Percentiles rank a stretch among this genome's conserved stretches.
phyloP scores from a whole-genome alignment of 345 rosid genomes.

The Gossypium mustelinum region DNA sequence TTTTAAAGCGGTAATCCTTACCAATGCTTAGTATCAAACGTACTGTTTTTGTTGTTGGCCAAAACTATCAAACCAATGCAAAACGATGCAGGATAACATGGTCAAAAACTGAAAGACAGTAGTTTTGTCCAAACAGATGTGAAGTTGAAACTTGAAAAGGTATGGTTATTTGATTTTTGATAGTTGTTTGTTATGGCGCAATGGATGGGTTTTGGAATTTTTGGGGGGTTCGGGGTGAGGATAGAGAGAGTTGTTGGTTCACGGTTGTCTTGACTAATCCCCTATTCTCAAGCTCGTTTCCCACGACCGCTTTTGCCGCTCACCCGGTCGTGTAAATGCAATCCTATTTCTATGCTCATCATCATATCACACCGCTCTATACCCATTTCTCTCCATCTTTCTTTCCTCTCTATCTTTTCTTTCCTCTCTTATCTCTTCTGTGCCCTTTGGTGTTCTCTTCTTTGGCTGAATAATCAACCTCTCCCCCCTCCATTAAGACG shows the following conservation, averaged over 20 bases:
- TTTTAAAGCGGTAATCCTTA: no score
- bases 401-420: background rate
- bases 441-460: constrained; percentile 20
- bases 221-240: background rate
- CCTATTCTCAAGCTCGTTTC: constrained; percentile 47
- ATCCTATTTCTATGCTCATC: constrained; percentile 35
- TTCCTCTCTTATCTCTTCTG: constrained; percentile 1
- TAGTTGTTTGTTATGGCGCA: background rate
- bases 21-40: no score
- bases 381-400: constrained; percentile 15
- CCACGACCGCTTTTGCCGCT: constrained; percentile 48
- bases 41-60: no score
- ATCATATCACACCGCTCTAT: constrained; percentile 21
- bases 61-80: background rate
- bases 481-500: constrained; percentile 22
- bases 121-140: background rate
- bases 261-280: constrained; percentile 32
- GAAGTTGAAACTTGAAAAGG: background rate
- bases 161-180: background rate
- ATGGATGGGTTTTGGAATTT: background rate
- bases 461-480: constrained; percentile 17
- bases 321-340: constrained; percentile 42
- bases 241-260: constrained; percentile 3
- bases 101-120: background rate
- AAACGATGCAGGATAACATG: background rate